phyloP scores from a whole-genome alignment of 2,329 filamentous ascomycete species.

The Aspergillus aculeatus region DNA sequence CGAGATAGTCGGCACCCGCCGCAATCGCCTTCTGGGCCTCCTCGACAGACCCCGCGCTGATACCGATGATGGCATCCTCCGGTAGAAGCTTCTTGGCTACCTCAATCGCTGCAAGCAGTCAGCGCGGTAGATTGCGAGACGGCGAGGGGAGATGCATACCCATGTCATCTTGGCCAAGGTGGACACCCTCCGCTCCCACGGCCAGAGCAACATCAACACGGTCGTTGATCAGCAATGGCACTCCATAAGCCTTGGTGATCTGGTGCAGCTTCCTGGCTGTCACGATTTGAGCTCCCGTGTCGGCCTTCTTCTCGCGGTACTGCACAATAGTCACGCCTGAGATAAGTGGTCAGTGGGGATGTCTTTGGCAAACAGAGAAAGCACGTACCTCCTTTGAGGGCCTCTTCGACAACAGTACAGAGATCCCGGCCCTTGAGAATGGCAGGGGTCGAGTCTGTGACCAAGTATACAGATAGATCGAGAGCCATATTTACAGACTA shows the following conservation, averaged over 20 bases:
- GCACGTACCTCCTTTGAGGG: conserved; percentile 66
- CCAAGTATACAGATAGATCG: conserved; percentile 83
- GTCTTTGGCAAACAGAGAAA: background rate
- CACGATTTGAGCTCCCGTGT: conserved; percentile 69
- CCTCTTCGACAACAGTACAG: conserved; percentile 69
- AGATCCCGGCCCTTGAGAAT: conserved; percentile 74
- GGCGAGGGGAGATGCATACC: conserved; percentile 47
- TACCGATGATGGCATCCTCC: conserved; percentile 76
- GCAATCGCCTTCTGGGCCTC: conserved; percentile 72
- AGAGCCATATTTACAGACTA: conserved; percentile 43
- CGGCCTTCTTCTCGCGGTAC: conserved; percentile 82
- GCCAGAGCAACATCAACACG: conserved; percentile 85
- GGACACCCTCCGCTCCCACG: conserved; percentile 84
- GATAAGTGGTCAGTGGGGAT: conserved; percentile 9
- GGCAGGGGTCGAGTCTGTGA: conserved; percentile 86
- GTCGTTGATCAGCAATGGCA: conserved; percentile 91
- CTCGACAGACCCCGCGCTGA: conserved; percentile 72
- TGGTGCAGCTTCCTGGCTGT: conserved; percentile 69
- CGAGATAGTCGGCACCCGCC: conserved; percentile 84
- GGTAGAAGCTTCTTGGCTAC: conserved; percentile 73
- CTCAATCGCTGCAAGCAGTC: conserved; percentile 50
- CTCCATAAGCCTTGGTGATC: conserved; percentile 63
- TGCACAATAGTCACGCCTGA: conserved; percentile 76
- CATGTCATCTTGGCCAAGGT: conserved; percentile 94
- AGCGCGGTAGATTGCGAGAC: conserved; percentile 1